A percentile compares a stretch with the other conserved stretches of the same genome.
Evolutionary conservation across 2,329 filamentous ascomycete genomes (phyloP).

Genomic region (Sclerotiophoma versabilis): DNA sequence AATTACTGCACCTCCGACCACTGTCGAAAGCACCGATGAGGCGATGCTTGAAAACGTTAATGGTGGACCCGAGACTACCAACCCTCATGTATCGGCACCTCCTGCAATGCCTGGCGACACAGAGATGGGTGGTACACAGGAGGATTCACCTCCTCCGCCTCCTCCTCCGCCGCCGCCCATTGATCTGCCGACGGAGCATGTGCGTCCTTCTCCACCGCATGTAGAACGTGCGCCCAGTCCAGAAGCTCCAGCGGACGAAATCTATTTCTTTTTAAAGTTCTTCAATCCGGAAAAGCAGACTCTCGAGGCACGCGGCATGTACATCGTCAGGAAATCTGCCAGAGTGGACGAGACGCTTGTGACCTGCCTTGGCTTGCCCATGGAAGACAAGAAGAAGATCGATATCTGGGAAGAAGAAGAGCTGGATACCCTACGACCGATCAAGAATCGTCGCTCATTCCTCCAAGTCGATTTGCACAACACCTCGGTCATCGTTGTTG

Average conservation of each 20-base stretch:
- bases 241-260: slow-evolving; percentile 40
- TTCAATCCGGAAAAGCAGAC: slow-evolving; percentile 48
- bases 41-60: slow-evolving; percentile 35
- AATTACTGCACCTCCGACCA: background rate
- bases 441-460: slow-evolving; percentile 46
- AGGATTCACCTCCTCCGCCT: slow-evolving; percentile 31
- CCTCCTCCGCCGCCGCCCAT: slow-evolving; percentile 36
- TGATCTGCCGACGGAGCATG: slow-evolving; percentile 22
- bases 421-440: slow-evolving; percentile 31
- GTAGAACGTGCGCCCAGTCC: slow-evolving; percentile 29
- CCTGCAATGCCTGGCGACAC: slow-evolving; percentile 38
- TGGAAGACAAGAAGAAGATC: slow-evolving; percentile 49
- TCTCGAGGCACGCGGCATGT: slow-evolving; percentile 43
- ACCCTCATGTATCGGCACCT: slow-evolving; percentile 21
- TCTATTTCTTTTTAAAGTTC: slow-evolving; percentile 52
- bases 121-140: slow-evolving; percentile 48
- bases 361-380: slow-evolving; percentile 36
- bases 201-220: slow-evolving; percentile 28
- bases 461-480: slow-evolving; percentile 41
- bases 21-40: slow-evolving; percentile 23
- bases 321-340: slow-evolving; percentile 40
- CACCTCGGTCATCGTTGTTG: slow-evolving; percentile 44
- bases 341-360: slow-evolving; percentile 46
- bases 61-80: background rate
- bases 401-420: slow-evolving; percentile 61